A percentile compares a stretch with the other conserved stretches of the same genome.
phyloP scores from a whole-genome alignment of 73 alveolate species.

The Tetrahymena malaccensis region DNA sequence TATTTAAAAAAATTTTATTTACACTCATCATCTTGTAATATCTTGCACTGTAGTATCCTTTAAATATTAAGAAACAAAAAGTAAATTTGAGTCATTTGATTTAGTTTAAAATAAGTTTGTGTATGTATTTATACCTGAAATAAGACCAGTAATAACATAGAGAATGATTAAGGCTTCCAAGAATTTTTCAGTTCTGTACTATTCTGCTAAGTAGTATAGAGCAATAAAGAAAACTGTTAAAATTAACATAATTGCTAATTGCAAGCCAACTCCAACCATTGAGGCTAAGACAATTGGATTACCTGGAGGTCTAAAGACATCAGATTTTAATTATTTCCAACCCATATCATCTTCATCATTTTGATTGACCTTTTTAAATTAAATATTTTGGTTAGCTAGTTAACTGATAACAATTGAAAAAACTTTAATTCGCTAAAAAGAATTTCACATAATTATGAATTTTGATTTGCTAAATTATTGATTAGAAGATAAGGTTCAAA shows the following conservation, averaged over 20 bases:
- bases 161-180: constrained; percentile 1
- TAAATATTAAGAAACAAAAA: background rate
- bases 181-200: constrained; percentile 10
- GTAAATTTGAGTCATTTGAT: background rate
- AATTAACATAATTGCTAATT: constrained; percentile 5
- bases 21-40: background rate
- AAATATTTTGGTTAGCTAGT: too few relatives aligned
- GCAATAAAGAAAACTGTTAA: constrained; percentile 15
- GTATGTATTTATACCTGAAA: constrained; percentile 33
- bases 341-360: constrained; percentile 29
- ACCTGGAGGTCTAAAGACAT: constrained; percentile 39
- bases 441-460: too few relatives aligned
- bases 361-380: background rate
- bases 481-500: too few relatives aligned
- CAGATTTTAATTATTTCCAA: constrained; percentile 34
- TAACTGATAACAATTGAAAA: too few relatives aligned
- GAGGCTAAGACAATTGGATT: background rate
- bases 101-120: background rate
- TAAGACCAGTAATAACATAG: constrained; percentile 6
- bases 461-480: too few relatives aligned
- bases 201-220: constrained; percentile 17
- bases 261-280: constrained; percentile 17
- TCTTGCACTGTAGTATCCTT: background rate
- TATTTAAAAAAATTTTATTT: background rate
- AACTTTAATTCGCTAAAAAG: too few relatives aligned